Percentiles rank a stretch among this genome's conserved stretches.
Conservation (phyloP, 192 early-diverging fungal species). For the Coemansia sp. region DNA sequence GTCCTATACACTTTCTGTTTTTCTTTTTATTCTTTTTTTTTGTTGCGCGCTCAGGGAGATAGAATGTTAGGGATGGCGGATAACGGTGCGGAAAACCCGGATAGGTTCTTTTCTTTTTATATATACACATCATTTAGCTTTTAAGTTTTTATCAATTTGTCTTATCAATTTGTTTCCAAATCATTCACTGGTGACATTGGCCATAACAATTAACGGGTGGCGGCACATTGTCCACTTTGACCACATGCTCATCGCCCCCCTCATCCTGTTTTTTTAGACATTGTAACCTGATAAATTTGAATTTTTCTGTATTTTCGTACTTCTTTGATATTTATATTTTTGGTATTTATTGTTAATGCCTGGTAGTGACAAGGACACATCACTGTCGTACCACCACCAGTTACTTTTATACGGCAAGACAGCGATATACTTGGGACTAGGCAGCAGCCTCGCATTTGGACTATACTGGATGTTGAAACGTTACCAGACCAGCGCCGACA, state of each 20-base stretch:
- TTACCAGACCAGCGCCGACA: constrained; percentile 43
- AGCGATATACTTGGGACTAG: constrained; percentile 35
- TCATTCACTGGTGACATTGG: not conserved
- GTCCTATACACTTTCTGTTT: constrained; percentile 12
- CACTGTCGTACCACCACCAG: constrained; percentile 17
- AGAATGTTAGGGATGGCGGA: not conserved
- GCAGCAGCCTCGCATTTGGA: constrained; percentile 27
- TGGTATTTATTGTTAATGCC: not conserved
- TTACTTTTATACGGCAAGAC: constrained; percentile 29
- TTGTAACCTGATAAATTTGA: too few relatives aligned
- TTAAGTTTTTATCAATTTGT: not conserved
- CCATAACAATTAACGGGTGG: constrained; percentile 4
- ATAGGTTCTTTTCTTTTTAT: not conserved
- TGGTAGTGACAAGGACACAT: not conserved
- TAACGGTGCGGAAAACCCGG: not conserved
- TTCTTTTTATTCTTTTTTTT: constrained; percentile 14
- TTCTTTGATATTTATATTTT: not conserved
- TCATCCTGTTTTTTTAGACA: not conserved
- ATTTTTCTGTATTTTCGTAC: not conserved
- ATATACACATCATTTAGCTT: not conserved
- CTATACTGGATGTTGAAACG: constrained; percentile 45
- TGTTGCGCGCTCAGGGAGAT: not conserved
- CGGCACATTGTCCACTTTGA: not conserved
- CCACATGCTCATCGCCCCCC: not conserved
- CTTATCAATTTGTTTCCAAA: not conserved